Evolutionary conservation across 805 yeast species (phyloP), one percentile per base, ranked within the genome.

Genomic region (Zygosaccharomyces bailii): DNA sequence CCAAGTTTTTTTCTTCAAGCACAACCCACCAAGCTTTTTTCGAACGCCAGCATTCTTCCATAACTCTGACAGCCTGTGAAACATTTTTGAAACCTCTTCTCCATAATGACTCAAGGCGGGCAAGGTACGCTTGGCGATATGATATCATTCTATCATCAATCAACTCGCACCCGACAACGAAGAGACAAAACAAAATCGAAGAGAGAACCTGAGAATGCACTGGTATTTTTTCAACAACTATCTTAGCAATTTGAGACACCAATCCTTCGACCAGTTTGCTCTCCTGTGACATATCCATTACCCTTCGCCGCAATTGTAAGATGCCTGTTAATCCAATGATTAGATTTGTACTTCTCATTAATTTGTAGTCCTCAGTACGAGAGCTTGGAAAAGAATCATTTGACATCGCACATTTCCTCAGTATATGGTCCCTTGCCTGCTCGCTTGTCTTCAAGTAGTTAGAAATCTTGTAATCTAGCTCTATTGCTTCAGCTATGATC

Each of bases 221-320:
- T 1, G 52, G 46, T 1, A 55, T 36, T 10, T 29, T 42, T 14
- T 25, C 16, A 11, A 19, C 32, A 37, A 37, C 3, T 29, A 40
- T 18, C 18, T 23, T 27, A 5, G 46, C 34, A 11, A 38, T 38
- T 23, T 35, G 29, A n/a, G 5, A 82, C 10, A 82, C 72, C 2
- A 79, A 39, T 2, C 59, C 51, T 8, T 21, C 34, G 8, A 41
- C 44, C 32, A 34, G 21, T 5, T 32, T 20, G 14, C 82, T 75
- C 4, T 65, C 63, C 23, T 74, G 60, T 0, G 82, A 76, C 3
- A 81, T 56, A 31, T 63, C 58, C n/a, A 82, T 58, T 0, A 79
- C 80, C 33, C 87, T 65, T 48, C 86, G 60, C 53, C 79, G 79
- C 14, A 82, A 57, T 49, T 78, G 80, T 11, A 81, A 63, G 9